Evolutionary conservation across 768 basidiomycete species (phyloP), one percentile per base, ranked within the genome.

Genomic region (Auricularia auricula-judae): DNA sequence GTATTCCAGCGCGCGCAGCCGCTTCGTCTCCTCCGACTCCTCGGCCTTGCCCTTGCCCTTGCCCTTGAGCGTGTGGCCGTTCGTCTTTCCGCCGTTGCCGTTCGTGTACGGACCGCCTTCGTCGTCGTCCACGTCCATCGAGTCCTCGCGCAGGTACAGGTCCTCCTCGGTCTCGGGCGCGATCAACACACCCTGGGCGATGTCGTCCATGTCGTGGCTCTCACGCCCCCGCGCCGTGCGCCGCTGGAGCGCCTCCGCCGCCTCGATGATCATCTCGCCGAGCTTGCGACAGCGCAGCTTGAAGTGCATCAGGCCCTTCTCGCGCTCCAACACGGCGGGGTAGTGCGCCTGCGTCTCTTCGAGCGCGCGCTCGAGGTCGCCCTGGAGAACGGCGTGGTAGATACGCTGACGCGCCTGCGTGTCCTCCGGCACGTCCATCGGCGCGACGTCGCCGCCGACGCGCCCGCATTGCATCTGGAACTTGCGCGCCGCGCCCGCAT

Each of bases 241-340:
- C 4, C 56, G 86, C 77, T 54, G 51, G 10, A 85, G 83, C 66
- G 88, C 75, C 66, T 86, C 88, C 4, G 84, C 81, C 10, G 89
- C 85, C 67, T 86, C 83, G 68, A 92, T 71, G 14, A 91, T 82
- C 35, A 92, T 81, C 73, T 94, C 92, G 56, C 94, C 85, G 70
- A 94, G 92, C 74, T 88, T 90, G 69, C 91, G 82, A 75, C 91
- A 91, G 33, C 87, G 83, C 68, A 95, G 74, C 73, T 89, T 90
- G 78, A 93, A 89, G n/a, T 82, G 74, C 75, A 93, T 81, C 16
- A 90, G 76, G 8, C 86, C 86, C 44, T 82, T 80, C 63, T 91
- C 86, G 34, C 82, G 82, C 65, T 81, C 82, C 29, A 94, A 76
- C 4, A 87, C 89, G 3, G 74, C 70, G 0, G 89, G 86, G 71